Percentiles rank a stretch among this genome's conserved stretches.
Evolutionary conservation across 768 basidiomycete genomes (phyloP).

Genomic region (Calocybe indica): DNA sequence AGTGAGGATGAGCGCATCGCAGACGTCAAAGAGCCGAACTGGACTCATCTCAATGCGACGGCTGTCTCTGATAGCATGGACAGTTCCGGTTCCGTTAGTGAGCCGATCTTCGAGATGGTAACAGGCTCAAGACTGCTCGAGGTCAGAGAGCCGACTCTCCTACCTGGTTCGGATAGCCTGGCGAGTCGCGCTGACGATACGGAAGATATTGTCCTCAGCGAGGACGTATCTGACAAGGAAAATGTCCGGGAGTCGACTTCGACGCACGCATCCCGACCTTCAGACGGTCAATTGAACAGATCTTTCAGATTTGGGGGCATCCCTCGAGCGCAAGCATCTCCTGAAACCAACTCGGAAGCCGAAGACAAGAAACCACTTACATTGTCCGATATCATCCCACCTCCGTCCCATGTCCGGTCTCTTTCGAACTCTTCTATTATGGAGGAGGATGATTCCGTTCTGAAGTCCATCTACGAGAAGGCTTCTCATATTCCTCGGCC

Average conservation of each 20-base stretch:
- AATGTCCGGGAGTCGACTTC: slow-evolving; percentile 12
- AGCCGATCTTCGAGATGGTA: slow-evolving; percentile 8
- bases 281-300: slow-evolving; percentile 62
- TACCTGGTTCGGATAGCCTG: slow-evolving; percentile 32
- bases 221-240: slow-evolving; percentile 9
- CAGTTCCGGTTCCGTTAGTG: too few relatives aligned
- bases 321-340: slow-evolving; percentile 18
- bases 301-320: slow-evolving; percentile 74
- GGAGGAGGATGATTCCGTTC: slow-evolving; percentile 45
- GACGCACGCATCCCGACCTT: slow-evolving; percentile 38
- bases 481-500: slow-evolving; percentile 32
- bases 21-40: slow-evolving; percentile 20
- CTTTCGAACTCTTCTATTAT: slow-evolving; percentile 38
- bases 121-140: slow-evolving; percentile 14
- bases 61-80: too few relatives aligned
- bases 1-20: slow-evolving; percentile 13
- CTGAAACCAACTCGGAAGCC: not conserved
- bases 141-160: slow-evolving; percentile 29
- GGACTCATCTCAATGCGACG: too few relatives aligned
- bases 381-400: slow-evolving; percentile 73
- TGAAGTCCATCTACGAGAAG: slow-evolving; percentile 51
- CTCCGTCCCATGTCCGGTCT: slow-evolving; percentile 44
- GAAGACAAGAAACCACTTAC: slow-evolving; percentile 37
- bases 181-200: slow-evolving; percentile 24
- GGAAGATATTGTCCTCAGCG: slow-evolving; percentile 11